A percentile compares a stretch with the other conserved stretches of the same genome.
Evolutionary conservation across 108 stramenopile species (phyloP).

Genomic region (Nannochloropsis gaditana): DNA sequence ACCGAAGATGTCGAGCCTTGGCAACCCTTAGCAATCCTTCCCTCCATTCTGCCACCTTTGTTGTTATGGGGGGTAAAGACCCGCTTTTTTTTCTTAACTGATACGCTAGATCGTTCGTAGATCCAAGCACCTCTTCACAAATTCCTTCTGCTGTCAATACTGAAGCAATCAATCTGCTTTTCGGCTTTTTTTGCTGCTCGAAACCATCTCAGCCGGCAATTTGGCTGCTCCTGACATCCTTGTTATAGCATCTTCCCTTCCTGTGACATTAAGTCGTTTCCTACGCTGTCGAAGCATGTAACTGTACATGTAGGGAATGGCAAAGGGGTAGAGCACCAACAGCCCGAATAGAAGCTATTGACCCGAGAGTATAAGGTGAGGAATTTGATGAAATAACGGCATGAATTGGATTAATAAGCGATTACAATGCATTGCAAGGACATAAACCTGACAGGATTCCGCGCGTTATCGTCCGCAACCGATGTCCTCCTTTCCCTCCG

Average conservation of each 20-base stretch:
- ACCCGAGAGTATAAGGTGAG: background rate
- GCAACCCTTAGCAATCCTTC: too few species aligned
- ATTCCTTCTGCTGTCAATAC: too few species aligned
- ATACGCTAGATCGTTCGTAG: too few species aligned
- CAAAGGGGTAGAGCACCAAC: background rate
- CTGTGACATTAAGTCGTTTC: background rate
- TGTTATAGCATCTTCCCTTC: background rate
- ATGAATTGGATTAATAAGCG: background rate
- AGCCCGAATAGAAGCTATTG: background rate
- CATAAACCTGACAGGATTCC: too few species aligned
- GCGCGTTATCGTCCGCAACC: background rate
- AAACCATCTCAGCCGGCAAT: background rate
- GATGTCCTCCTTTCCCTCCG: background rate
- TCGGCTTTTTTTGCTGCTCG: background rate
- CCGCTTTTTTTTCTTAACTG: too few species aligned
- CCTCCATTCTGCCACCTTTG: too few species aligned
- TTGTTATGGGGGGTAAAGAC: too few species aligned
- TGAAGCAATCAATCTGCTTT: background rate
- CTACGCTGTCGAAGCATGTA: constrained; percentile 9
- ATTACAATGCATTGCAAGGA: background rate
- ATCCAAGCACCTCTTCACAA: too few species aligned
- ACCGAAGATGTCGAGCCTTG: too few species aligned
- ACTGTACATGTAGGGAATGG: background rate
- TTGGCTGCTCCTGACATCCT: background rate
- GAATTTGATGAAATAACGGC: background rate